Evolutionary conservation across 805 yeast genomes (phyloP).

Genomic region (Starmera quercuum): DNA sequence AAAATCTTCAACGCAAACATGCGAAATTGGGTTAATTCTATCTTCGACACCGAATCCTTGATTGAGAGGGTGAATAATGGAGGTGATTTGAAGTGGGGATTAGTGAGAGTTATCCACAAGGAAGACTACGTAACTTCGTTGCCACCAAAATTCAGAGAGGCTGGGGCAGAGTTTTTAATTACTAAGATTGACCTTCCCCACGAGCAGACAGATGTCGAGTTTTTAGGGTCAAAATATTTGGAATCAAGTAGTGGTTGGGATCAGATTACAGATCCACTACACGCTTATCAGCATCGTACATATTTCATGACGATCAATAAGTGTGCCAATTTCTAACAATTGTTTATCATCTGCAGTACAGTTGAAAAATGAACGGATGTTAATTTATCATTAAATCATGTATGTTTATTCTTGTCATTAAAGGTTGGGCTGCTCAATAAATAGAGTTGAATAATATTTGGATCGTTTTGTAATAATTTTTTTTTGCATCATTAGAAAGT

Average conservation of each 20-base stretch:
- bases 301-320: conserved; percentile 27
- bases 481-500: no score
- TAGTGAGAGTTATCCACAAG: conserved; percentile 47
- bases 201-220: conserved; percentile 9
- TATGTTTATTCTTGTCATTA: background rate
- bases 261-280: conserved; percentile 14
- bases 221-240: conserved; percentile 6
- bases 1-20: conserved; percentile 50
- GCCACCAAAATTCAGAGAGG: conserved; percentile 39
- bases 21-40: conserved; percentile 43
- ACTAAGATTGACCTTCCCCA: conserved; percentile 32
- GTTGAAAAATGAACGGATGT: no score
- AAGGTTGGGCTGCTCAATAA: no score
- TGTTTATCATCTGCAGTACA: no score
- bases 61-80: conserved; percentile 12
- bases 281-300: conserved; percentile 29
- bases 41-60: conserved; percentile 34
- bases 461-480: no score
- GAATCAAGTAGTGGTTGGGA: background rate
- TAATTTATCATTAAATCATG: no score
- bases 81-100: conserved; percentile 24
- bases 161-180: conserved; percentile 25
- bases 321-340: conserved; percentile 21
- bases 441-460: no score
- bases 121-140: conserved; percentile 52